Evolutionary conservation across 1,139 yeast species (phyloP), one percentile per base, ranked within the genome.

Genomic region (Maudiozyma humilis): DNA sequence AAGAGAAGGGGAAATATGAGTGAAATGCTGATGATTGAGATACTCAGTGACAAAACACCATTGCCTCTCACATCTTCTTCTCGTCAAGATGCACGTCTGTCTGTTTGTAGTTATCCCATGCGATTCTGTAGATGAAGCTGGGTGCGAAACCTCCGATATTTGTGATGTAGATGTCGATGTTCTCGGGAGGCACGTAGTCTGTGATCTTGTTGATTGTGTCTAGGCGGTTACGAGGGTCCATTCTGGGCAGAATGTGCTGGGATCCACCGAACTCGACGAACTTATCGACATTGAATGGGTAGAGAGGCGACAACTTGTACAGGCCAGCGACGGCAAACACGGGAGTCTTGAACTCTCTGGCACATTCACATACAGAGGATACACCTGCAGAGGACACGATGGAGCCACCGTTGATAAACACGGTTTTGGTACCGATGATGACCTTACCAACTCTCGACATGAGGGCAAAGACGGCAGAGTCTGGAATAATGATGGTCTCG

Each of bases 381-480:
- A 86, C 96, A 40, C 98, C 99, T 4, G 65, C 56, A 0, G 95
- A 79, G 18, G 84, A 78, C 2, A 95, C 79, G 46, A 88, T 76
- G 52, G 96, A 82, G 8, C 98, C 97, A 46, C 99, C 99, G 60
- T 93, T 91, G 44, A 95, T 95, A 62, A 87, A 83, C 7, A 93
- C 96, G 0, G 95, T 79, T 52, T 86, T 78, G 1, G 97, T 82
- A 18, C 97, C 96, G 49, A 93, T 77, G 49, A 91, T 78, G 23
- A 93, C 98, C 63, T 93, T 93, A 40, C 97, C 96, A 2, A 93
- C 98, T 51, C 96, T 72, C 40, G 96, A 84, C 98, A 93, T 93
- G 41, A 93, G 85, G 0, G 98, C 97, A 64, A 83, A 87, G 0
- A 83, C 88, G 23, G 95, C 83, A 3, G 94, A 76, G 60, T 93